Conservation (phyloP, 164 flowering plant species). For the Berberis thunbergii region DNA sequence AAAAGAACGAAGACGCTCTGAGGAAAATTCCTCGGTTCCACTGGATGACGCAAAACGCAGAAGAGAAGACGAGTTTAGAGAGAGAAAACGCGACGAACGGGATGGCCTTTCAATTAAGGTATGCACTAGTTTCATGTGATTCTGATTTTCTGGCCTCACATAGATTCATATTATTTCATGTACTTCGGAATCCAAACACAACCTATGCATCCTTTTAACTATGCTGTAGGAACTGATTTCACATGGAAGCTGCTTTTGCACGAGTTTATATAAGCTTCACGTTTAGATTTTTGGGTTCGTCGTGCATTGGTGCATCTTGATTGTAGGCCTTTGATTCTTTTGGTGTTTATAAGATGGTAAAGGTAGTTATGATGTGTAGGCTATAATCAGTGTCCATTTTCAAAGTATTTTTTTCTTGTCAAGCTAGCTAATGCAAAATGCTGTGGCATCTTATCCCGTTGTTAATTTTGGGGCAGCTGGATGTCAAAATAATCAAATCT, state of each 20-base stretch:
- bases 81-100: slow-evolving; percentile 87
- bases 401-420: not conserved
- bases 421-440: not conserved
- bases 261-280: no score
- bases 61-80: slow-evolving; percentile 86
- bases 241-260: no score
- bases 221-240: no score
- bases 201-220: not conserved
- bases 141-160: not conserved
- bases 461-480: not conserved
- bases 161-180: no score
- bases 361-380: no score
- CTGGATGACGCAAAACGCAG: slow-evolving; percentile 84
- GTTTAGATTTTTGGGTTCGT: no score
- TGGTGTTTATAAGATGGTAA: no score
- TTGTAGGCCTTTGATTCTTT: no score
- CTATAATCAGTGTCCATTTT: no score
- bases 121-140: slow-evolving; percentile 3
- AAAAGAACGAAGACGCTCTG: slow-evolving; percentile 83
- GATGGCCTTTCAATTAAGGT: slow-evolving; percentile 65
- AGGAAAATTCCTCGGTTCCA: slow-evolving; percentile 49
- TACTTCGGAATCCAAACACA: not conserved
- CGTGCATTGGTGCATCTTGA: no score
- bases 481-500: not conserved
- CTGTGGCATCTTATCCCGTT: not conserved